A percentile compares a stretch with the other conserved stretches of the same genome.
phyloP scores from a whole-genome alignment of 345 rosid genomes.

The Leavenworthia alabamica region DNA sequence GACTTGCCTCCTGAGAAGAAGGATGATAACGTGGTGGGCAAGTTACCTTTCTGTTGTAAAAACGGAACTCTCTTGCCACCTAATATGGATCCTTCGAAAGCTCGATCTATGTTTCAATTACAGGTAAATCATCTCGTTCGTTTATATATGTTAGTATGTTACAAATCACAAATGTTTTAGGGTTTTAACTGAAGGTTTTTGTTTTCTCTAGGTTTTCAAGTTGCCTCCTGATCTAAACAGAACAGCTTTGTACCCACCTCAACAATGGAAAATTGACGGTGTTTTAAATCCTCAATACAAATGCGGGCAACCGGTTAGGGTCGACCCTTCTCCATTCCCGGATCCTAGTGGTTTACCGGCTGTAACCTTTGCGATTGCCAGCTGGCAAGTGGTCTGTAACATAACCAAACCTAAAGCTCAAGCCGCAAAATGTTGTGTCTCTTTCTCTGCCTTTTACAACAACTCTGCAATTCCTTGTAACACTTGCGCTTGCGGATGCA shows the following conservation, averaged over 20 bases:
- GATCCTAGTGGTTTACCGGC: conserved; percentile 62
- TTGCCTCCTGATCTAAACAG: conserved; percentile 61
- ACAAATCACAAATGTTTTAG: not conserved
- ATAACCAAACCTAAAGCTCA: conserved; percentile 57
- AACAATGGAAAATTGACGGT: conserved; percentile 64
- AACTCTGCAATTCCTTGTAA: conserved; percentile 71
- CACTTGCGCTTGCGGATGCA: conserved; percentile 92
- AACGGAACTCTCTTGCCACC: conserved; percentile 67
- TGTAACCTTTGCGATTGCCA: conserved; percentile 43
- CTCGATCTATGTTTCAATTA: conserved; percentile 67
- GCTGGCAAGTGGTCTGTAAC: conserved; percentile 81
- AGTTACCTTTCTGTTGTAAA: conserved; percentile 69
- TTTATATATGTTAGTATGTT: conserved; percentile 1
- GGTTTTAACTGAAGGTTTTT: not conserved
- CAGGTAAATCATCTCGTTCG: conserved; percentile 30
- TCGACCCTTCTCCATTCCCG: conserved; percentile 67
- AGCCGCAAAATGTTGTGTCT: conserved; percentile 72
- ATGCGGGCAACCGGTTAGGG: conserved; percentile 69
- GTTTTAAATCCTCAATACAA: conserved; percentile 55
- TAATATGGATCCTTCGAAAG: conserved; percentile 48
- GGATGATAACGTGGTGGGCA: conserved; percentile 58
- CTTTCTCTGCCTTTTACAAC: conserved; percentile 86
- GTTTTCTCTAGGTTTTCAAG: conserved; percentile 35
- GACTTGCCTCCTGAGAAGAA: conserved; percentile 55
- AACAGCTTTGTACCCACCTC: conserved; percentile 71